phyloP scores from a whole-genome alignment of 164 flowering plant species.

The Amborella trichopoda region DNA sequence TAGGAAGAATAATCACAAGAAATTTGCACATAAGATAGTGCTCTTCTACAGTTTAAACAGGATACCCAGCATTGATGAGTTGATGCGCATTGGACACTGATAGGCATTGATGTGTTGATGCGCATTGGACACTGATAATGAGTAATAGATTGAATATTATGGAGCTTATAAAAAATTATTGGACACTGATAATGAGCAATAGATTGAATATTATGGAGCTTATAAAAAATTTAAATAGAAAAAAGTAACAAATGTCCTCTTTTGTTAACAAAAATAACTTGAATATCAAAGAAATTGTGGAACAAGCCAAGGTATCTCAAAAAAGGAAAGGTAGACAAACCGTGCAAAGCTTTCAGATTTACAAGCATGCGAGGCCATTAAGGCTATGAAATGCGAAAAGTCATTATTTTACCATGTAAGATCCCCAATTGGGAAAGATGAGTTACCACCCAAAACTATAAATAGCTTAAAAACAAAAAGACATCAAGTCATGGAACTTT shows the following conservation, averaged over 20 bases:
- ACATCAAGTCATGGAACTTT: background rate
- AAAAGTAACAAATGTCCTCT: background rate
- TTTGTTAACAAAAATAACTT: background rate
- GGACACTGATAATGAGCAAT: too few relatives aligned
- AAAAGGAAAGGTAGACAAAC: background rate
- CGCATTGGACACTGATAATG: too few relatives aligned
- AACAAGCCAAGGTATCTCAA: background rate
- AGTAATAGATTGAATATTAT: background rate
- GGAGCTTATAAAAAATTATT: background rate
- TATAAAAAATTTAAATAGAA: background rate
- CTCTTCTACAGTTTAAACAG: too few relatives aligned
- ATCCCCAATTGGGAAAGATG: background rate
- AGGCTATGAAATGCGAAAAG: background rate
- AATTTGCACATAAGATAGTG: too few relatives aligned
- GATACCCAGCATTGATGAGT: too few relatives aligned
- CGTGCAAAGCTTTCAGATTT: background rate
- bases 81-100: too few relatives aligned
- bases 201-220: background rate
- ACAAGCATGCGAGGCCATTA: background rate
- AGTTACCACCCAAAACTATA: background rate
- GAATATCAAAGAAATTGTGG: background rate
- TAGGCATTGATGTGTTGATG: too few relatives aligned
- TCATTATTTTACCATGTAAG: background rate
- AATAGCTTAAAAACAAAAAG: background rate
- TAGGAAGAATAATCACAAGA: too few relatives aligned